phyloP scores from a whole-genome alignment of 805 yeast species.

The Scheffersomyces coipomensis region DNA sequence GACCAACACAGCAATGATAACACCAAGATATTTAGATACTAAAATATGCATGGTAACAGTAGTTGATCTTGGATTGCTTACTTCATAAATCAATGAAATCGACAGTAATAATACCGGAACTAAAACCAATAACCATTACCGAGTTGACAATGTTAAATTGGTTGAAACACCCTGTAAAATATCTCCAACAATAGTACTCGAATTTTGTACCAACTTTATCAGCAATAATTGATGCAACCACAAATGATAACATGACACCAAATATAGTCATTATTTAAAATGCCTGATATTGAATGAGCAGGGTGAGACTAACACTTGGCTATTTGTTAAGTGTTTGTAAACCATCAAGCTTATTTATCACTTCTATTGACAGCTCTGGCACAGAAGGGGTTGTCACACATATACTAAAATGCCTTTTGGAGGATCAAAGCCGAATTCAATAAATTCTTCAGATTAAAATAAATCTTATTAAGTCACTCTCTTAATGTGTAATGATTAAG shows the following conservation, averaged over 20 bases:
- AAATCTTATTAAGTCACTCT: too few relatives aligned
- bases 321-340: too few relatives aligned
- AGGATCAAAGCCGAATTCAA: too few relatives aligned
- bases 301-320: too few relatives aligned
- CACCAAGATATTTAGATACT: slow-evolving; percentile 54
- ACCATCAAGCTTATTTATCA: too few relatives aligned
- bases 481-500: too few relatives aligned
- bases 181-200: slow-evolving; percentile 29
- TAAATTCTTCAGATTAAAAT: too few relatives aligned
- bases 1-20: slow-evolving; percentile 51
- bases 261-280: slow-evolving; percentile 38
- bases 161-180: slow-evolving; percentile 36
- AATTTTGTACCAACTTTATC: slow-evolving; percentile 44
- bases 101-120: slow-evolving; percentile 38
- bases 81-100: slow-evolving; percentile 46
- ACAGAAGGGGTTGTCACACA: too few relatives aligned
- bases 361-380: too few relatives aligned
- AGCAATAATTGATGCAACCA: slow-evolving; percentile 21
- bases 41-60: slow-evolving; percentile 46
- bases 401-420: too few relatives aligned
- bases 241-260: slow-evolving; percentile 35
- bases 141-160: slow-evolving; percentile 38
- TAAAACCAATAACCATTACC: slow-evolving; percentile 50
- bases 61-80: slow-evolving; percentile 46
- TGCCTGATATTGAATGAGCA: slow-evolving; percentile 37